Percentiles rank a stretch among this genome's conserved stretches.
phyloP scores from a whole-genome alignment of 2,329 filamentous ascomycete genomes.

The Exophiala dermatitidis region DNA sequence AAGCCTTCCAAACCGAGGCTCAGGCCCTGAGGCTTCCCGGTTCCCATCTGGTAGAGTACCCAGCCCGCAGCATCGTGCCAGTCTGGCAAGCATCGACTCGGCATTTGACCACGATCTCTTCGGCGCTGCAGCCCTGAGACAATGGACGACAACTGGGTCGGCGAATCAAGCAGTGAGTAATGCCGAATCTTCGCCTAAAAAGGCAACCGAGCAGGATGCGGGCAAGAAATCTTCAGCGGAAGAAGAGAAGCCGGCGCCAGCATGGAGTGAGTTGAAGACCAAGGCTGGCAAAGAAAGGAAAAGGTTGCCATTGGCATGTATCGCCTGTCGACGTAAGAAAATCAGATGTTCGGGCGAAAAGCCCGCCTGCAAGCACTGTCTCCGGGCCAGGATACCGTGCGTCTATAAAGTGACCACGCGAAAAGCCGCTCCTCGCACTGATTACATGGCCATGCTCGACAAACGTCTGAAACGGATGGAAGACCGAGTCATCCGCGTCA shows the following conservation, averaged over 20 bases:
- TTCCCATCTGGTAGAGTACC: conserved; percentile 14
- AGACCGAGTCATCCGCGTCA: conserved; percentile 90
- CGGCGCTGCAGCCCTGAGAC: conserved; percentile 17
- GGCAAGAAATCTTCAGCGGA: conserved; percentile 42
- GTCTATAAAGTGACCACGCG: conserved; percentile 95
- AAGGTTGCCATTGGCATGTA: conserved; percentile 83
- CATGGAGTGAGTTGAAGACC: conserved; percentile 78
- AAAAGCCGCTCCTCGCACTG: conserved; percentile 87
- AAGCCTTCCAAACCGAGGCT: conserved; percentile 16
- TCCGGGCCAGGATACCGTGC: conserved; percentile 85
- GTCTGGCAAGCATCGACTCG: conserved; percentile 24
- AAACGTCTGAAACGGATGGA: conserved; percentile 96
- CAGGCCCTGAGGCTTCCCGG: conserved; percentile 2
- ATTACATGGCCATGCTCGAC: conserved; percentile 99
- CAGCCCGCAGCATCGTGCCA: conserved; percentile 22
- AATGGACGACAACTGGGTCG: conserved; percentile 22
- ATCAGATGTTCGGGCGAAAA: conserved; percentile 97
- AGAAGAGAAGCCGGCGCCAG: conserved; percentile 53
- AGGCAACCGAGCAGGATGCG: conserved; percentile 11
- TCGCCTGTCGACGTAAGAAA: conserved; percentile 93
- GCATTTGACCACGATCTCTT: conserved; percentile 22
- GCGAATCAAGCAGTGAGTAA: conserved; percentile 18
- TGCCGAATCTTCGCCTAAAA: conserved; percentile 16
- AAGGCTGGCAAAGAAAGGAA: conserved; percentile 96
- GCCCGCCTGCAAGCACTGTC: conserved; percentile 92